A percentile compares a stretch with the other conserved stretches of the same genome.
Evolutionary conservation across 176 grass and related monocot genomes (phyloP).

Genomic region (Dendrocalamus sinicus): DNA sequence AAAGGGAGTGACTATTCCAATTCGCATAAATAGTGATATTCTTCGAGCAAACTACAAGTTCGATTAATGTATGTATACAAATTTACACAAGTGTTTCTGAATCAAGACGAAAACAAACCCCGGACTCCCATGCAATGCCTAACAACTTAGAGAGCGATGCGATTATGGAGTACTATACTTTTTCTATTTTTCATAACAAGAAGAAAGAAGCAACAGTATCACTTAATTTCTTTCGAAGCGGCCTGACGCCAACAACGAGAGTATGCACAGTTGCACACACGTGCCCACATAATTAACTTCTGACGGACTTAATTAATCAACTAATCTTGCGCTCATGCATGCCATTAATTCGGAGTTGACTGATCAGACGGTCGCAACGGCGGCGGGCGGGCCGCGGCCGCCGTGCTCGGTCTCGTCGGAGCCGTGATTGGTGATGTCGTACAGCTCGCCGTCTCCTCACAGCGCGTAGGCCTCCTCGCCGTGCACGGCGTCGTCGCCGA

Average conservation of each 20-base stretch:
- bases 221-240: neutral
- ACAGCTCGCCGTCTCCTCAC: slow-evolving; percentile 90
- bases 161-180: too few species aligned
- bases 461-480: slow-evolving; percentile 97
- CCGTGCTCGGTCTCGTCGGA: slow-evolving; percentile 23
- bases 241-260: neutral
- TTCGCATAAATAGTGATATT: neutral
- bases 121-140: too few species aligned
- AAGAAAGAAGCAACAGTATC: neutral
- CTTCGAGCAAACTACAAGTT: neutral
- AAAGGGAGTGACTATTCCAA: too few species aligned
- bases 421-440: slow-evolving; percentile 65
- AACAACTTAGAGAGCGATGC: too few species aligned
- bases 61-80: neutral
- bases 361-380: slow-evolving; percentile 22
- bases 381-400: neutral
- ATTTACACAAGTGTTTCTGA: too few species aligned
- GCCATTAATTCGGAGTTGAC: neutral
- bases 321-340: neutral
- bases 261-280: neutral
- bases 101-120: too few species aligned
- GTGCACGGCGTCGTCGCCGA: slow-evolving; percentile 88
- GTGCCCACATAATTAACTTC: neutral
- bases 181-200: neutral
- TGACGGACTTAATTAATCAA: too few species aligned